Conservation (phyloP, 2,329 filamentous ascomycete genomes). For the Ilyonectria sp. region DNA sequence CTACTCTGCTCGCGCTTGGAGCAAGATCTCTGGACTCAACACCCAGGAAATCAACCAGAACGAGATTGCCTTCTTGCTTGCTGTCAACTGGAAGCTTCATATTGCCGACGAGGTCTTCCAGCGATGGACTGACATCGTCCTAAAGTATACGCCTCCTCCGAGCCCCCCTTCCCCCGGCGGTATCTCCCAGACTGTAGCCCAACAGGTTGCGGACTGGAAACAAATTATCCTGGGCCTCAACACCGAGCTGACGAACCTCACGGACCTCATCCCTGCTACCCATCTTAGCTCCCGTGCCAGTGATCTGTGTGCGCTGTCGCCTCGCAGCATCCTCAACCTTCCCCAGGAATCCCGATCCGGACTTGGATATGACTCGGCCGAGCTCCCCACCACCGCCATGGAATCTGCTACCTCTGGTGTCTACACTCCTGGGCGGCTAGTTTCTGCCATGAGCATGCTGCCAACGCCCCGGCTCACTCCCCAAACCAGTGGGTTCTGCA, state of each 20-base stretch:
- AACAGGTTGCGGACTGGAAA: conserved; percentile 71
- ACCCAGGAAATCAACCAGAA: conserved; percentile 97
- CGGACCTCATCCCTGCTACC: conserved; percentile 61
- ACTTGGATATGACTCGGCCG: conserved; percentile 56
- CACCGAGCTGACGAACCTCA: conserved; percentile 71
- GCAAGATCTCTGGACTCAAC: conserved; percentile 97
- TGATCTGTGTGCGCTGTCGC: conserved; percentile 57
- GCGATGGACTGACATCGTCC: conserved; percentile 92
- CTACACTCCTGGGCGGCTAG: conserved; percentile 63
- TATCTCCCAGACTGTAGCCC: conserved; percentile 58
- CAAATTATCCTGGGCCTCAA: conserved; percentile 70
- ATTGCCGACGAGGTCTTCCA: conserved; percentile 91
- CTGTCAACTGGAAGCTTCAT: conserved; percentile 95
- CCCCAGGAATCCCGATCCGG: conserved; percentile 54
- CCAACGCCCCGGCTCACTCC: conserved; percentile 73
- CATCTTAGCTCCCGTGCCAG: conserved; percentile 49
- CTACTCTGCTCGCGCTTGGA: conserved; percentile 98
- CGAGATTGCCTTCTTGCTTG: conserved; percentile 90
- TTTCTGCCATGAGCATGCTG: conserved; percentile 69
- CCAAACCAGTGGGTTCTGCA: conserved; percentile 69
- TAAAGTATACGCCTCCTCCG: conserved; percentile 85
- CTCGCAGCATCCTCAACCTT: conserved; percentile 62
- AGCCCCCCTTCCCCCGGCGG: conserved; percentile 70
- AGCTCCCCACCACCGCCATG: conserved; percentile 61
- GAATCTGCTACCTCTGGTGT: conserved; percentile 62